phyloP scores from a whole-genome alignment of 306 rosid genomes.

The Fragaria nilgerrensis region DNA sequence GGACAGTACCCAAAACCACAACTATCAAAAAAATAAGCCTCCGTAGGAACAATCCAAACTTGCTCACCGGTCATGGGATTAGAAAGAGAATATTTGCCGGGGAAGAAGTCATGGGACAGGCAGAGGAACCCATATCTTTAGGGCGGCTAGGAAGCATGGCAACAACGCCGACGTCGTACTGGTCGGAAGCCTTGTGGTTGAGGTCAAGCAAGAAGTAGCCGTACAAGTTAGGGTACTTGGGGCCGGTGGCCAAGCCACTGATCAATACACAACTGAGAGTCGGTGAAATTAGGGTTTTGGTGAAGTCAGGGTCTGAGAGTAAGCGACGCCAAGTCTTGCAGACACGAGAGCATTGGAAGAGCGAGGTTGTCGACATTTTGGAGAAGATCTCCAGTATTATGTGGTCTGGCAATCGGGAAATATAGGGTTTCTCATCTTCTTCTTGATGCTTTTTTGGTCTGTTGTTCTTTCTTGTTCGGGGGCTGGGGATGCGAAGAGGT shows the following conservation, averaged over 20 bases:
- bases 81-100: background rate
- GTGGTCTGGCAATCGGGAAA: background rate
- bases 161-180: background rate
- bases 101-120: background rate
- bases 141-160: background rate
- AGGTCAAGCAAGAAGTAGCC: background rate
- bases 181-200: background rate
- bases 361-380: background rate
- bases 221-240: background rate
- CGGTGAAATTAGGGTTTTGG: background rate
- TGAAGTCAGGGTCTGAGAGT: background rate
- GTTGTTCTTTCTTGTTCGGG: background rate
- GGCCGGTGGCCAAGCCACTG: background rate
- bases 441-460: background rate
- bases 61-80: background rate
- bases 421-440: background rate
- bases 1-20: background rate
- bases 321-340: background rate
- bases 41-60: background rate
- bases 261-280: background rate
- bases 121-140: background rate
- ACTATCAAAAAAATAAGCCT: background rate
- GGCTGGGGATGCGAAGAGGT: background rate
- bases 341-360: background rate
- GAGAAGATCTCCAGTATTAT: background rate